Evolutionary conservation across 2,329 filamentous ascomycete species (phyloP), one percentile per base, ranked within the genome.

Genomic region (Cryphonectria japonica): DNA sequence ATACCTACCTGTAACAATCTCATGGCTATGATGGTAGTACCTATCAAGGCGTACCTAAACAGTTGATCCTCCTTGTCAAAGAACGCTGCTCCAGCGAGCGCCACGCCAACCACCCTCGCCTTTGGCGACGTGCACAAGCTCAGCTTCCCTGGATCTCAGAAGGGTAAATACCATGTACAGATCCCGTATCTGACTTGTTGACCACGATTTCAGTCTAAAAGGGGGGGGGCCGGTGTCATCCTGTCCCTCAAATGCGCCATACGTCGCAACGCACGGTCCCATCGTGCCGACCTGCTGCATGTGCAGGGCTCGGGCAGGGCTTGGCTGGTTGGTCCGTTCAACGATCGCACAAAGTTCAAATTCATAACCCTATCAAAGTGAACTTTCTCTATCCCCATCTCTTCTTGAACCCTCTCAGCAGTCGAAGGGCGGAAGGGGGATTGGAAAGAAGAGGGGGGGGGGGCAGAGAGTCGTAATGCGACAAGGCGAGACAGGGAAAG

Each of bases 111-210:
- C 16, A 39, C 22, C 59, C 66, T 41, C 64, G 68, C 68, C 69
- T 68, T 41, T 67, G 70, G 70, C 63, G 64, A 67, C 66, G 50
- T 70, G 70, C 67, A 63, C 70, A 70, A 68, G 62, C 61, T 69
- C 59, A 65, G 69, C 60, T 64, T 70, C 32, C 65, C 71, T 59
- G 65, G 37, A 41, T 41, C 61, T 63, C 26, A 29, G 4, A 29
- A 16, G 52, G 52, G n/a, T 29, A n/a, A n/a, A 57, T 57, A 26
- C 26, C 26, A 26, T 26, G 26, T 26, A 29, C 52, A 29, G 52
- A 29, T 57, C 13, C 52, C 52, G 52, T 57, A 57, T 41, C 60
- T 39, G 32, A 32, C 59, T 61, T 61, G 32, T 59, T 32, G 54
- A 69, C 43, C 57, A 62, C 70, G 67, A 59, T 54, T 62, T 60